Base-by-base conservation (phyloP, 805 yeast genomes). In the Saccharomycopsis malanga region DNA sequence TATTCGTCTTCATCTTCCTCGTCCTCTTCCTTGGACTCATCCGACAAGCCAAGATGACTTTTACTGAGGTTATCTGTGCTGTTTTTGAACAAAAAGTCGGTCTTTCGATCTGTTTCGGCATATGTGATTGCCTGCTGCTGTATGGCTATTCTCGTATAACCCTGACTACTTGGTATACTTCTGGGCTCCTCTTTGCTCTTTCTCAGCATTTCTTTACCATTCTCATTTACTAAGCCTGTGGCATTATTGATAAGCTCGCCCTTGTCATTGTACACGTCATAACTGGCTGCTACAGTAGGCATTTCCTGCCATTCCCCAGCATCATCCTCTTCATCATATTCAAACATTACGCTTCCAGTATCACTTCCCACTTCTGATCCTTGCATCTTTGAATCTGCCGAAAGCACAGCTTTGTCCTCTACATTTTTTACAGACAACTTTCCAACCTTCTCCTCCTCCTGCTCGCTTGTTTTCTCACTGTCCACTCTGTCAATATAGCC, bases 81-180 rank as follows among this genome's bases (percentile, higher is more conserved):
- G 18, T 42, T 37, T 22, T 18, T 27, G 57, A 79, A 76, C 35
- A 79, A 56, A 50, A 73, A 79, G 52, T 76, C 81, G 1, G 83
- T 78, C 49, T 72, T 69, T 44, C 69, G 72, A 56, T 78, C 80
- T 3, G 77, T 66, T 32, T 61, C 67, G 27, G 72, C 67, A 52
- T 83, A 84, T 54, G 81, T 78, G 18, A 81, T 81, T 5, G 88
- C 87, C 60, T 93, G 97, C 54, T 82, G 87, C 56, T 86, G 93
- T 1, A 81, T 84, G 24, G 87, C 87, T 6, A 93, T 83, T 57
- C 94, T 82, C 0, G 98, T 93, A 61, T 93, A 93, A 0, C 95
- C 91, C 22, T 71, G 25, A 29, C 53, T 48, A 23, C 34, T 45
- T 23, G 42, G 44, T 76, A 35, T 75, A 74, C 1, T 78, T 77